phyloP scores from a whole-genome alignment of 345 rosid species.

The Citrus hindsii region DNA sequence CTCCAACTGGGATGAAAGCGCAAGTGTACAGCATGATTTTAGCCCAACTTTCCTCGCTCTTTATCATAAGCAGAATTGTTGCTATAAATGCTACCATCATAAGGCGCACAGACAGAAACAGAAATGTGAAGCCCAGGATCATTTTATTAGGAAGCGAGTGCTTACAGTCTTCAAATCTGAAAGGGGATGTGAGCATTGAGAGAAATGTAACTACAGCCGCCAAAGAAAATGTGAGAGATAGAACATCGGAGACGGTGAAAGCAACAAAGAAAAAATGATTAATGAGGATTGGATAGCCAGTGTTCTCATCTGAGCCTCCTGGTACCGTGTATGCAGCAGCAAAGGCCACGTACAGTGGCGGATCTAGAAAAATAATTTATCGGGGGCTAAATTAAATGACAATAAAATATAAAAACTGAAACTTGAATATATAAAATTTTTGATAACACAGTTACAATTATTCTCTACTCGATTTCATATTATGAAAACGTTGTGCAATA shows the following conservation, averaged over 20 bases:
- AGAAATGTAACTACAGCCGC: constrained; percentile 16
- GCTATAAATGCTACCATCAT: constrained; percentile 5
- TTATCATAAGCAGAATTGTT: constrained; percentile 5
- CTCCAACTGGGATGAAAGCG: constrained; percentile 5
- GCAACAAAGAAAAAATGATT: constrained; percentile 12
- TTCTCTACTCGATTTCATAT: too few species aligned
- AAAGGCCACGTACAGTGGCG: too few species aligned
- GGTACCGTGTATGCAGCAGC: constrained; percentile 27
- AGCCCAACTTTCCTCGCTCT: neutral
- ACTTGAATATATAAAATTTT: too few species aligned
- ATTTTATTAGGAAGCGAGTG: constrained; percentile 1
- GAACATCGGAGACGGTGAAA: constrained; percentile 10
- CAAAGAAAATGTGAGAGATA: constrained; percentile 19
- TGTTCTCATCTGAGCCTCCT: constrained; percentile 16
- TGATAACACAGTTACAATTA: too few species aligned
- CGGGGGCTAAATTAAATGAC: too few species aligned
- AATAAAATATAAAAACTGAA: too few species aligned
- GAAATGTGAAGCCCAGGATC: neutral
- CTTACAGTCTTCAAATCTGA: constrained; percentile 4
- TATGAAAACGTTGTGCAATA: too few species aligned
- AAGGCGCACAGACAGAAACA: constrained; percentile 1
- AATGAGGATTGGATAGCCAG: constrained; percentile 13
- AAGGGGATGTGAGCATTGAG: constrained; percentile 20
- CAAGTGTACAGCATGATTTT: neutral
- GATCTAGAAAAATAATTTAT: too few species aligned